Conservation (phyloP, 129 eudicot species). For the Escallonia rubra region DNA sequence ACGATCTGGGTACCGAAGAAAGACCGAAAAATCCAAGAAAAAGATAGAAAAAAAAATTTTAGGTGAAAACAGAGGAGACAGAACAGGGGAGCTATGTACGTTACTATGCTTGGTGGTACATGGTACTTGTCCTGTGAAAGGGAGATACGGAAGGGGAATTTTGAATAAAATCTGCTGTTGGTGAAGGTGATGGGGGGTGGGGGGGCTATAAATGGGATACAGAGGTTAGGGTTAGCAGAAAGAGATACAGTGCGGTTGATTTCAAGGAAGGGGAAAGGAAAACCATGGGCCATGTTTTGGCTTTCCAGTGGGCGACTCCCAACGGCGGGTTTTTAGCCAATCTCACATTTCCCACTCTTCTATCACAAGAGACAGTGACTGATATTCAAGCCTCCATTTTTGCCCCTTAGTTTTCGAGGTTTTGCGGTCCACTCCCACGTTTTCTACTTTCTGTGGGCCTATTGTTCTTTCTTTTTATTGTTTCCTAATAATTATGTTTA, state of each 20-base stretch:
- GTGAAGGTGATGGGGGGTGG: conserved; percentile 12
- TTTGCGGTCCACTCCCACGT: not conserved
- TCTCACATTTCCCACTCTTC: not conserved
- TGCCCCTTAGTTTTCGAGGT: not conserved
- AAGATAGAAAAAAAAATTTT: not conserved
- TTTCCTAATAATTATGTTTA: no score
- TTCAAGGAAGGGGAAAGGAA: conserved; percentile 27
- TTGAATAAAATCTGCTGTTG: conserved; percentile 14
- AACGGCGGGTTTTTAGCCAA: conserved; percentile 47
- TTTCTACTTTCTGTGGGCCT: not conserved
- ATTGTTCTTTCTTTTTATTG: no score
- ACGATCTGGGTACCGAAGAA: conserved; percentile 32
- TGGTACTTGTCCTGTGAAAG: conserved; percentile 1
- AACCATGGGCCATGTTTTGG: conserved; percentile 65
- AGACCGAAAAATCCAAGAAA: conserved; percentile 3
- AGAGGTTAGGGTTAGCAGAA: conserved; percentile 7
- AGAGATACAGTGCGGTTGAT: conserved; percentile 35
- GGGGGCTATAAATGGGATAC: conserved; percentile 15
- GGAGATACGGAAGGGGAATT: conserved; percentile 17
- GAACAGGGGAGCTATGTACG: not conserved
- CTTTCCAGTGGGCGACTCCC: conserved; percentile 78
- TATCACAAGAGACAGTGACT: not conserved
- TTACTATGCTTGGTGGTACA: not conserved
- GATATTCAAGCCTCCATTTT: not conserved
- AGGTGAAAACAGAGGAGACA: conserved; percentile 5